phyloP scores from a whole-genome alignment of 1,284 basidiomycete species.

The Ganoderma lucidum region DNA sequence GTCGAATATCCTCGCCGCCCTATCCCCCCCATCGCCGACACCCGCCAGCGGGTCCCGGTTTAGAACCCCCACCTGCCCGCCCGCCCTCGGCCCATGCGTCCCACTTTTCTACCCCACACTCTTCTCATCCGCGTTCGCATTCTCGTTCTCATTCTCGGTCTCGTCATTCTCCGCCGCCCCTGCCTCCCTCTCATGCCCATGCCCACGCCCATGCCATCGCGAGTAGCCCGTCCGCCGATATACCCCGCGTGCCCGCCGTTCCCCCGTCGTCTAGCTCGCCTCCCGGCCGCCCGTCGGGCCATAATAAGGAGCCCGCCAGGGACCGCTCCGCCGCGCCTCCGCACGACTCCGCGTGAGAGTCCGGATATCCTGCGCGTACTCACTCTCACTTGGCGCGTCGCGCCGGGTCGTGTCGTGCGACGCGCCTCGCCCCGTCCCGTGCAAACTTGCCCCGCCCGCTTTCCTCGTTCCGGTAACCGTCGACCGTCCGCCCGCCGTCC shows the following conservation, averaged over 20 bases:
- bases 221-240: slow-evolving; percentile 13
- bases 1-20: slow-evolving; percentile 33
- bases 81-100: slow-evolving; percentile 10
- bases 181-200: neutral
- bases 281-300: slow-evolving; percentile 9
- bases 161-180: neutral
- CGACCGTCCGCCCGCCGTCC: neutral
- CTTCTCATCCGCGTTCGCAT: slow-evolving; percentile 8
- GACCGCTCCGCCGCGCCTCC: slow-evolving; percentile 20
- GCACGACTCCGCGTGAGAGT: slow-evolving; percentile 22
- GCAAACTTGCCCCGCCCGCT: neutral
- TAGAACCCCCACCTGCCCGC: slow-evolving; percentile 20
- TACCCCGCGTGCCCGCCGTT: slow-evolving; percentile 9
- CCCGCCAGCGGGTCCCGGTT: slow-evolving; percentile 30
- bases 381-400: neutral
- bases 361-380: neutral
- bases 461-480: slow-evolving; percentile 2
- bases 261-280: slow-evolving; percentile 10
- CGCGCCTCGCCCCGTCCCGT: neutral
- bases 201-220: slow-evolving; percentile 1
- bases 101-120: neutral
- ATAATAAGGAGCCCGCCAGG: slow-evolving; percentile 1
- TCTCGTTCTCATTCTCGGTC: slow-evolving; percentile 10
- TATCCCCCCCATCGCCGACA: slow-evolving; percentile 35
- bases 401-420: slow-evolving; percentile 3